Conservation (phyloP, 2,329 filamentous ascomycete species). For the Thelonectria rubi region DNA sequence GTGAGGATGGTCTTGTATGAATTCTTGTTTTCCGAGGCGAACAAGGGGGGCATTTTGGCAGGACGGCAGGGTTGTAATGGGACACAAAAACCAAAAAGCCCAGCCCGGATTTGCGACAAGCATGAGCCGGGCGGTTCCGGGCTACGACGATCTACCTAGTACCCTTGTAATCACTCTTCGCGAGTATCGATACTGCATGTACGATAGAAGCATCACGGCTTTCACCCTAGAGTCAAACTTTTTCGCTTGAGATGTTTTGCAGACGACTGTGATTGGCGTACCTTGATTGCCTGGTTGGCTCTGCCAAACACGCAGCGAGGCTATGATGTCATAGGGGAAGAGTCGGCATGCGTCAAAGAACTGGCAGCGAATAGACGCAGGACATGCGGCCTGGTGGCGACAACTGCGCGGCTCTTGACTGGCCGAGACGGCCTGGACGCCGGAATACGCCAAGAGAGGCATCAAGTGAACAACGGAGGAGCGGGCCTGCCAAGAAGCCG, state of each 20-base stretch:
- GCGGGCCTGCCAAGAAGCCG: constrained; percentile 17
- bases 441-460: neutral
- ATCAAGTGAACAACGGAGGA: neutral
- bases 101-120: constrained; percentile 34
- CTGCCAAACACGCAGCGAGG: neutral
- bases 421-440: neutral
- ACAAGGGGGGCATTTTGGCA: constrained; percentile 42
- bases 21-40: constrained; percentile 42
- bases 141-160: constrained; percentile 44
- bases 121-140: constrained; percentile 31
- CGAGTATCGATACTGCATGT: constrained; percentile 33
- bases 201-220: constrained; percentile 39
- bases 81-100: constrained; percentile 37
- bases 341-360: neutral
- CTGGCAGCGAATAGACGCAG: neutral
- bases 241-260: no score
- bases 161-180: constrained; percentile 46
- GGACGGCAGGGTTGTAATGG: constrained; percentile 43
- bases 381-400: neutral
- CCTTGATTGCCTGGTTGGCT: constrained; percentile 4
- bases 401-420: constrained; percentile 1
- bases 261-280: constrained; percentile 25
- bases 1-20: constrained; percentile 41
- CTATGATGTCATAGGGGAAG: neutral
- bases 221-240: constrained; percentile 18